Evolutionary conservation across 257 asterid species (phyloP).

Genomic region (Cynanchum wilfordii): DNA sequence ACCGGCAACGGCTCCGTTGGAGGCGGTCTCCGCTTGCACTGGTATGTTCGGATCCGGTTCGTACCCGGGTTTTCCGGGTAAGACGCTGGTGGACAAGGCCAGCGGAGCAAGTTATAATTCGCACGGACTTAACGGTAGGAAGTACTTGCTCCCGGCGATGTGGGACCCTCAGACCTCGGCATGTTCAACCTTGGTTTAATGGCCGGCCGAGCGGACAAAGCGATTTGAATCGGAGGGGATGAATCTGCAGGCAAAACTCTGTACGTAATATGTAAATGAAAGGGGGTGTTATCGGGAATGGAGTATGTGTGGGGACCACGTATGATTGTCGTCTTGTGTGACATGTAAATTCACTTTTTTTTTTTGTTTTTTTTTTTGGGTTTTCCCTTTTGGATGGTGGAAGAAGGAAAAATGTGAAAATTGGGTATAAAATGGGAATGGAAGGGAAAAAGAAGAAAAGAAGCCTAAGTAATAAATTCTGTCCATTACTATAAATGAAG

Average conservation of each 20-base stretch:
- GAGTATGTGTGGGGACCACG: background rate
- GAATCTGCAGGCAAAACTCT: slow-evolving; percentile 21
- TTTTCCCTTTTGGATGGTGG: too few species aligned
- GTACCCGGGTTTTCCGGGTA: slow-evolving; percentile 68
- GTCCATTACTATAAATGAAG: background rate
- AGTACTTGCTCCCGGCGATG: slow-evolving; percentile 79
- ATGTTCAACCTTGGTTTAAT: slow-evolving; percentile 66
- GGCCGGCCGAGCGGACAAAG: background rate
- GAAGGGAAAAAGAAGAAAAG: background rate
- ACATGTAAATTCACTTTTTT: slow-evolving; percentile 26
- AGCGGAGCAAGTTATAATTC: slow-evolving; percentile 73
- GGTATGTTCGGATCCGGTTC: slow-evolving; percentile 74
- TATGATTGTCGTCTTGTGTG: slow-evolving; percentile 35
- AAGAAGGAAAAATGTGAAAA: slow-evolving; percentile 12
- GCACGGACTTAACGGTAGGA: slow-evolving; percentile 59
- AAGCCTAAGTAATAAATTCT: slow-evolving; percentile 1
- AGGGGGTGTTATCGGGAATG: background rate
- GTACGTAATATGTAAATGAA: slow-evolving; percentile 35
- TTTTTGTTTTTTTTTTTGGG: slow-evolving; percentile 7
- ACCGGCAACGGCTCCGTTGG: slow-evolving; percentile 62
- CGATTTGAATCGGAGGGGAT: background rate
- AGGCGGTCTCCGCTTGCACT: slow-evolving; percentile 74
- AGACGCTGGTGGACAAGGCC: slow-evolving; percentile 38
- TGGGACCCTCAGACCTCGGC: slow-evolving; percentile 68
- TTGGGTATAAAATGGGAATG: background rate